Base-by-base conservation (phyloP, 2,329 filamentous ascomycete species). In the Didymella pomorum region DNA sequence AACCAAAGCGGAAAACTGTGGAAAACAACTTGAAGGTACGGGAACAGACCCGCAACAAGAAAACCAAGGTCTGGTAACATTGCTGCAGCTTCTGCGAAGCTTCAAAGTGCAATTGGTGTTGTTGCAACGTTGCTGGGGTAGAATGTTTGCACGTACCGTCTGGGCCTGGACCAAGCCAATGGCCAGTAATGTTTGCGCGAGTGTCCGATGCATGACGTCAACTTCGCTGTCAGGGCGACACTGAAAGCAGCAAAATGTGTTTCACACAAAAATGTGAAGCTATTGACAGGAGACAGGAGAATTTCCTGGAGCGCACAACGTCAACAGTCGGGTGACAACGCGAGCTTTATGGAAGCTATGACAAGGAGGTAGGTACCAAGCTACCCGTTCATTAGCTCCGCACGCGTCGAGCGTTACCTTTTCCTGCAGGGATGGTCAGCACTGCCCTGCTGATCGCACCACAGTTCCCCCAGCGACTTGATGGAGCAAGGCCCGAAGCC, bases 181-280 rank as follows among this genome's bases (percentile, higher is more conserved):
- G 52, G 68, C 71, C 66, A 74, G 65, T 59, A 75, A 70, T 67
- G 70, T 68, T 67, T 69, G 69, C 60, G 67, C 68, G 65, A 74
- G 73, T 23, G 41, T 43, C 72, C 74, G 71, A 68, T 68, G 59
- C 72, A 76, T 76, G 68, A 64, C 67, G 72, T 68, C 60, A 53
- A 55, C 57, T 45, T 54, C 51, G 62, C 56, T 70, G 64, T 53
- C 61, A 62, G 58, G 58, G 61, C 46, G 59, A 62, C 56, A 44
- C 56, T 29, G 43, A 28, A 18, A 45, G 39, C 47, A 61, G 41
- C 53, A 58, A 51, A 44, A 47, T 53, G 47, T 58, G 18, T 54
- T 39, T 52, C 42, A 60, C 63, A 56, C 57, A 57, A 51, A 44
- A 65, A 44, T 58, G 42, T 43, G 37, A 58, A 60, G 52, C 49